Evolutionary conservation across 306 rosid species (phyloP), one percentile per base, ranked within the genome.

Genomic region (Heteromeles arbutifolia): DNA sequence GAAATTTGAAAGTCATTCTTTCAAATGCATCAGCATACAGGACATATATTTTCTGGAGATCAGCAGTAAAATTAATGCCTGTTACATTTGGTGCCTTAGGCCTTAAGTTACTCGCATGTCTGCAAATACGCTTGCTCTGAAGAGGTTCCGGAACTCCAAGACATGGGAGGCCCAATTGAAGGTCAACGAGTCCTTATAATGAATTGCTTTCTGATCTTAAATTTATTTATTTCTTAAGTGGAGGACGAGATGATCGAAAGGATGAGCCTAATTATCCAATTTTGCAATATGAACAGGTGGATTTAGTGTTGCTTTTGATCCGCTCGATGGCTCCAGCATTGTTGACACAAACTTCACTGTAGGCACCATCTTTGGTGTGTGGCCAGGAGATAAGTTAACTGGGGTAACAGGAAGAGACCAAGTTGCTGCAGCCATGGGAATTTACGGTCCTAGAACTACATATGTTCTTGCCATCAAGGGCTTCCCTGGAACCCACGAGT

Each of bases 361-460:
- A 3, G 99, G 99, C 76, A 96, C 99, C 53, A 96, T 96, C 65
- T 92, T 96, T 84, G 99, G 99, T 1, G 99, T 88, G 80, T 92
- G 99, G 99, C 98, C 99, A 32, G 99, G 99, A 62, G 99, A 96
- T 77, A 92, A 92, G 89, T 77, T 96, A 66, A 84, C 87, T 12
- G 98, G 98, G n/a, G 89, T 96, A 58, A 88, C 90, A 0, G 99
- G 99, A 81, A 84, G 89, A 82, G 99, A 90, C 68, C 99, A 96
- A 88, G 99, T 86, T 61, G 99, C 99, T 22, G 92, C 99, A 31
- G 99, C 99, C 81, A 96, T 96, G 98, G 98, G 98, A 21, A 92
- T 96, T 68, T 84, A 90, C 61, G 99, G 99, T 80, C 99, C 99
- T 8, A 84, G 99, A 85, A 96, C 99, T 45, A 96, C 99, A 4